phyloP scores from a whole-genome alignment of 305 asterid species.

The Coffea humblotiana region DNA sequence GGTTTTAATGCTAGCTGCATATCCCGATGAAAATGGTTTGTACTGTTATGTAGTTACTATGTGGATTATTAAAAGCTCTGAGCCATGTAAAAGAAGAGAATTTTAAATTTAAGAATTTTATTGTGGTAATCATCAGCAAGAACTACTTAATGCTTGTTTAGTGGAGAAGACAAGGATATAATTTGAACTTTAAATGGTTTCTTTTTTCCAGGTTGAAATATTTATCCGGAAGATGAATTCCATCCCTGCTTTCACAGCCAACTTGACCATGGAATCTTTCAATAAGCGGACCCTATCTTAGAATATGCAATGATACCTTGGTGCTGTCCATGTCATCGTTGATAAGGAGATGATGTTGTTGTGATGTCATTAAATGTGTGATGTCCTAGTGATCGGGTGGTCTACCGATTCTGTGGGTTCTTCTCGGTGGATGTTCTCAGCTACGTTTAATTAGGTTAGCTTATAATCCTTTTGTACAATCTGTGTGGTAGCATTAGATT shows the following conservation, averaged over 20 bases:
- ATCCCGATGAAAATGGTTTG: neutral
- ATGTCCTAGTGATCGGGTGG: neutral
- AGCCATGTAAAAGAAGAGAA: neutral
- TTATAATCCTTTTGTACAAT: constrained; percentile 3
- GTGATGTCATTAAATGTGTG: neutral
- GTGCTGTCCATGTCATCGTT: constrained; percentile 7
- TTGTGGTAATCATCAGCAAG: neutral
- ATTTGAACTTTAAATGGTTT: neutral
- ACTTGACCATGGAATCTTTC: constrained; percentile 84
- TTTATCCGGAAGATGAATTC: constrained; percentile 89
- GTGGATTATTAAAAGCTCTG: neutral
- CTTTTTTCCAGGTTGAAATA: constrained; percentile 73
- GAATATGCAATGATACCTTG: constrained; percentile 20
- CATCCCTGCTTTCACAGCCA: constrained; percentile 85
- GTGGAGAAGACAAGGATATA: neutral
- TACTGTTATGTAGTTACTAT: neutral
- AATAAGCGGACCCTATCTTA: constrained; percentile 85
- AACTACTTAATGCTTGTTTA: neutral
- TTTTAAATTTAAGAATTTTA: neutral
- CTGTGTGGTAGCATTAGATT: constrained; percentile 7
- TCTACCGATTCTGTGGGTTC: neutral
- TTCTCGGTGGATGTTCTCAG: neutral
- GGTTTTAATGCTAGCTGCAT: neutral
- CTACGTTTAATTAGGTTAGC: neutral
- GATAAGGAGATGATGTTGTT: constrained; percentile 9